Percentiles rank a stretch among this genome's conserved stretches.
These are phyloP conservation scores for Micromonas pusilla DNA, from an alignment of 139 green algal species.

Conservation along the genomic window DNA sequence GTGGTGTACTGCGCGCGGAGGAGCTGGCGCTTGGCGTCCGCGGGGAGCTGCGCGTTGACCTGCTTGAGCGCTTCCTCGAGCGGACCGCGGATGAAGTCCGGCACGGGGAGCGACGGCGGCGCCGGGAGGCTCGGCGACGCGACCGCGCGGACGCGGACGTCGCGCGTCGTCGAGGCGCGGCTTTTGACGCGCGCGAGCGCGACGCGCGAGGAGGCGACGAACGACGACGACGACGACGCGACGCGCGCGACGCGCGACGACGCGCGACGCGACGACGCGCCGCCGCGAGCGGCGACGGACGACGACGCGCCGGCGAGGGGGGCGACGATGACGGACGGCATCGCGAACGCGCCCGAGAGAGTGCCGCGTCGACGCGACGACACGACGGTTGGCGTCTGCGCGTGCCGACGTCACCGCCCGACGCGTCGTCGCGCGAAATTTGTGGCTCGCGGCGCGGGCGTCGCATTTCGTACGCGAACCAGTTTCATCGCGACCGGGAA, in stretches of 20 bases:
- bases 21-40: background rate
- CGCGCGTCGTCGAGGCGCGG: no score
- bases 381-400: no score
- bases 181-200: no score
- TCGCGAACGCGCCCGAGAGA: no score
- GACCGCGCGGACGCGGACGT: background rate
- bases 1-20: constrained; percentile 1
- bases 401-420: no score
- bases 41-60: background rate
- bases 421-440: no score
- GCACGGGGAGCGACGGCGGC: background rate
- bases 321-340: background rate
- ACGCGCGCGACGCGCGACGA: background rate
- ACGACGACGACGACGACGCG: no score
- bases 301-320: background rate
- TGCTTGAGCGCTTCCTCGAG: background rate
- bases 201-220: no score
- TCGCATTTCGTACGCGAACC: no score
- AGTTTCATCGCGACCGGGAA: no score
- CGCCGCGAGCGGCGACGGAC: background rate
- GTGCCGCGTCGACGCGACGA: no score
- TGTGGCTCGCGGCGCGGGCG: no score
- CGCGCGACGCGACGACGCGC: background rate
- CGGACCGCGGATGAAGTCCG: background rate
- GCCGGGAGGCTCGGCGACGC: background rate